Evolutionary conservation across 495 filamentous ascomycete genomes (phyloP).

Genomic region (Aspergillus taichungensis): DNA sequence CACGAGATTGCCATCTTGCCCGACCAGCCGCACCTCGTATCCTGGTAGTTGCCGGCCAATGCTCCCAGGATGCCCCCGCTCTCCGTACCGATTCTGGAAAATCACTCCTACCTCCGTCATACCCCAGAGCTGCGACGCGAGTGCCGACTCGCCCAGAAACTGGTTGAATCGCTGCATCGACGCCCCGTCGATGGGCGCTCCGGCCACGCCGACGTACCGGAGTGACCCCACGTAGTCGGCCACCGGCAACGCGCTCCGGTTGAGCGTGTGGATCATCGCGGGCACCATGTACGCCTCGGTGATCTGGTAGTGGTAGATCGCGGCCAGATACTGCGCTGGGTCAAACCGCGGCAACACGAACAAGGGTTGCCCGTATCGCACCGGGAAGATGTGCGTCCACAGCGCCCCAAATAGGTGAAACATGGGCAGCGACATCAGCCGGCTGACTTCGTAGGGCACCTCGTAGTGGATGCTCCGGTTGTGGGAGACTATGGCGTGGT

Average conservation of each 20-base stretch:
- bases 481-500: slow-evolving; percentile 45
- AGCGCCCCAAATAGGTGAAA: slow-evolving; percentile 56
- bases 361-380: slow-evolving; percentile 46
- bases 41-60: slow-evolving; percentile 66
- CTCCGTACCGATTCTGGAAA: slow-evolving; percentile 42
- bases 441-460: slow-evolving; percentile 37
- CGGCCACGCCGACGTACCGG: slow-evolving; percentile 25
- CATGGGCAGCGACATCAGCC: slow-evolving; percentile 52
- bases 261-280: slow-evolving; percentile 47
- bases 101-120: slow-evolving; percentile 45
- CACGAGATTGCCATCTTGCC: slow-evolving; percentile 43
- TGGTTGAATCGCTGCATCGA: slow-evolving; percentile 16
- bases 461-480: slow-evolving; percentile 40
- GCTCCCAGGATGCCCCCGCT: slow-evolving; percentile 28
- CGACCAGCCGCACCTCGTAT: slow-evolving; percentile 48
- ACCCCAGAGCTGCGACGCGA: slow-evolving; percentile 16
- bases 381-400: slow-evolving; percentile 41
- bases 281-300: slow-evolving; percentile 56
- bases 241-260: slow-evolving; percentile 31
- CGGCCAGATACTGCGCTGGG: slow-evolving; percentile 42
- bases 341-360: slow-evolving; percentile 58
- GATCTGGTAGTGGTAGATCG: slow-evolving; percentile 48
- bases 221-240: slow-evolving; percentile 41
- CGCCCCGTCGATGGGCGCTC: slow-evolving; percentile 17
- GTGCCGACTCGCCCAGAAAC: slow-evolving; percentile 10